Conservation (phyloP, 768 basidiomycete genomes). For the Mycena epipterygia region DNA sequence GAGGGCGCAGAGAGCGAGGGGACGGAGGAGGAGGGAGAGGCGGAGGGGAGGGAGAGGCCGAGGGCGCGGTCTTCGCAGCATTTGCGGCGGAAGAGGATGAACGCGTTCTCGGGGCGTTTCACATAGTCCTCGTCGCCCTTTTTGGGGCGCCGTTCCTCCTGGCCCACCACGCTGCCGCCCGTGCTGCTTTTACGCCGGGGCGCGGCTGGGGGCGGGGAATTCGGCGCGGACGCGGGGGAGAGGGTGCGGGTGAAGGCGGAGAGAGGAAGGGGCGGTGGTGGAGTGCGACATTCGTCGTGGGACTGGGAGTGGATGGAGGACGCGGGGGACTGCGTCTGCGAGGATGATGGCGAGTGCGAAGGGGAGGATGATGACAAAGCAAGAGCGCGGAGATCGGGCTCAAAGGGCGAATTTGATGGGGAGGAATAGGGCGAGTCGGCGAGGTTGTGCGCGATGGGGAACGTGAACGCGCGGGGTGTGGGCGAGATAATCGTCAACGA, state of each 20-base stretch:
- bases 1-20: background rate
- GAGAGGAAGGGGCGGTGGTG: slow-evolving; percentile 59
- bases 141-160: slow-evolving; percentile 66
- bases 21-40: slow-evolving; percentile 3
- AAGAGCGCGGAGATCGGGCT: slow-evolving; percentile 75
- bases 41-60: background rate
- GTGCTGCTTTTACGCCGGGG: slow-evolving; percentile 18
- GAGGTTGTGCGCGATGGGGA: slow-evolving; percentile 74
- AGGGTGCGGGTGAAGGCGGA: slow-evolving; percentile 34
- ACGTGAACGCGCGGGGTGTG: slow-evolving; percentile 80
- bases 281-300: slow-evolving; percentile 58
- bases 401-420: slow-evolving; percentile 78
- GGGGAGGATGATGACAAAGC: slow-evolving; percentile 46
- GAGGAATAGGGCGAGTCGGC: slow-evolving; percentile 79
- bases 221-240: slow-evolving; percentile 7
- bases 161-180: background rate
- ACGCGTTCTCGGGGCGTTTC: slow-evolving; percentile 78
- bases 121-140: slow-evolving; percentile 88
- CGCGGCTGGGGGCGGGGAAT: background rate
- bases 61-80: slow-evolving; percentile 74
- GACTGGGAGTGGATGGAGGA: slow-evolving; percentile 54
- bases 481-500: slow-evolving; percentile 76
- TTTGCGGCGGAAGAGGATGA: slow-evolving; percentile 86
- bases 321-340: slow-evolving; percentile 45
- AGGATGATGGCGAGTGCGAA: too few relatives aligned